Conservation (phyloP, 2,329 filamentous ascomycete genomes). For the Diplodia seriata region DNA sequence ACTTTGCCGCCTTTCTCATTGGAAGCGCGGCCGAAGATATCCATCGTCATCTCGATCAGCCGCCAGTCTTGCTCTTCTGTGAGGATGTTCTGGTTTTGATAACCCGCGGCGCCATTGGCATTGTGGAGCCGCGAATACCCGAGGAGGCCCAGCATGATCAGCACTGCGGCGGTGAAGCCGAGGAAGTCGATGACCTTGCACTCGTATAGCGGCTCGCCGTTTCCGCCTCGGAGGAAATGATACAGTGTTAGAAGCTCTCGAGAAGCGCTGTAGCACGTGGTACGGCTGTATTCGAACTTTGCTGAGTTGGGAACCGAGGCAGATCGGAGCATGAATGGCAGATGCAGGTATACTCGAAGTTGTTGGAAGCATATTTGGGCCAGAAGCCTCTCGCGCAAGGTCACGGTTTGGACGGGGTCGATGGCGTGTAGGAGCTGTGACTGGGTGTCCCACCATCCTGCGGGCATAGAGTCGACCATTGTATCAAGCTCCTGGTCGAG, state of each 20-base stretch:
- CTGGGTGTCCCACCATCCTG: slow-evolving; percentile 49
- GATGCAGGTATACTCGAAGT: slow-evolving; percentile 53
- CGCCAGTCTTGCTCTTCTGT: slow-evolving; percentile 47
- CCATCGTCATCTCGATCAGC: slow-evolving; percentile 50
- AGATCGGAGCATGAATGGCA: slow-evolving; percentile 54
- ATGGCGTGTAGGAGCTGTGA: slow-evolving; percentile 41
- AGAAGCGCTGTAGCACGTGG: slow-evolving; percentile 50
- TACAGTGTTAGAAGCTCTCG: slow-evolving; percentile 52
- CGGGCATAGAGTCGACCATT: slow-evolving; percentile 47
- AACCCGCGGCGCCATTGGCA: slow-evolving; percentile 23
- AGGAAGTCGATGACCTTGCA: slow-evolving; percentile 57
- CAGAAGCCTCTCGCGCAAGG: slow-evolving; percentile 48
- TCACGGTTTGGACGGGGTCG: slow-evolving; percentile 42
- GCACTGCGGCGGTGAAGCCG: slow-evolving; percentile 54
- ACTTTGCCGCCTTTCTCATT: slow-evolving; percentile 52
- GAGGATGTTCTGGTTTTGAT: not conserved
- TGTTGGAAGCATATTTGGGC: slow-evolving; percentile 55
- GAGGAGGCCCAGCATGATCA: slow-evolving; percentile 53
- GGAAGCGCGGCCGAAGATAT: slow-evolving; percentile 51
- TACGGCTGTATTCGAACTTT: slow-evolving; percentile 49
- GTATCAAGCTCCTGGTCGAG: slow-evolving; percentile 54
- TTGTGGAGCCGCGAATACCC: slow-evolving; percentile 42
- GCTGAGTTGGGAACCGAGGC: slow-evolving; percentile 41
- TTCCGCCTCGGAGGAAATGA: slow-evolving; percentile 45
- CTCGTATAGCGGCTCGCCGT: slow-evolving; percentile 50